Conservation (phyloP, 768 basidiomycete genomes). For the Amanita muscaria region DNA sequence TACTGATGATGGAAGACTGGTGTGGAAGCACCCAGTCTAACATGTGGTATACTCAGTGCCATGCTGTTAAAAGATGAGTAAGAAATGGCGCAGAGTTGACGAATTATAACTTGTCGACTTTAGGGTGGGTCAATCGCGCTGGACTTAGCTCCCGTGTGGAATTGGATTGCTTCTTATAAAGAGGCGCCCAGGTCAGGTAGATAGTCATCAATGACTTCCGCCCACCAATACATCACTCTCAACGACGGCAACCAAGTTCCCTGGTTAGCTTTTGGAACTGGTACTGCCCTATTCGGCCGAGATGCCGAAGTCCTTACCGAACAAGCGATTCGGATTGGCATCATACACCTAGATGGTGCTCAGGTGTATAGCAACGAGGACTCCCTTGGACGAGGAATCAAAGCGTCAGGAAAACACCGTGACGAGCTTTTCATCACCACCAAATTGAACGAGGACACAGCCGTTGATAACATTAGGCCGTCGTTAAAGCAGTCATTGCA, state of each 20-base stretch:
- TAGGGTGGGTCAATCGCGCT: conserved; percentile 37
- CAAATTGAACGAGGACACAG: conserved; percentile 36
- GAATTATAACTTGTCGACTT: conserved; percentile 19
- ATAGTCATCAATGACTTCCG: conserved; percentile 1
- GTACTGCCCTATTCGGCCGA: conserved; percentile 39
- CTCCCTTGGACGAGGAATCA: conserved; percentile 41
- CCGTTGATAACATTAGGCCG: conserved; percentile 38
- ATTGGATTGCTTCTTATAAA: too few relatives aligned
- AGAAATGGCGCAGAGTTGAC: background rate
- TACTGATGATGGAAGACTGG: conserved; percentile 44
- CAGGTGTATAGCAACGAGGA: conserved; percentile 52
- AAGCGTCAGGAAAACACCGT: conserved; percentile 40
- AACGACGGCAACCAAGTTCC: conserved; percentile 49
- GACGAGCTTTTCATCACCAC: conserved; percentile 56
- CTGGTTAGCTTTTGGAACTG: conserved; percentile 56
- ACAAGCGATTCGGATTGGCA: conserved; percentile 44
- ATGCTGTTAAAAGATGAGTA: conserved; percentile 62
- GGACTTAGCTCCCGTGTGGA: too few relatives aligned
- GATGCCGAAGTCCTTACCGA: conserved; percentile 34
- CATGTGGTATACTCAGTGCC: conserved; percentile 49
- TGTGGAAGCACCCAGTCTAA: conserved; percentile 29
- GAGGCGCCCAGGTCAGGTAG: background rate
- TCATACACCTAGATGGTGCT: conserved; percentile 59
- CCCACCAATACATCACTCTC: conserved; percentile 26
- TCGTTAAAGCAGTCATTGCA: conserved; percentile 44